These are phyloP conservation scores for Desmodesmus armatus DNA, from an alignment of 139 green algal species.

Conservation along the genomic window DNA sequence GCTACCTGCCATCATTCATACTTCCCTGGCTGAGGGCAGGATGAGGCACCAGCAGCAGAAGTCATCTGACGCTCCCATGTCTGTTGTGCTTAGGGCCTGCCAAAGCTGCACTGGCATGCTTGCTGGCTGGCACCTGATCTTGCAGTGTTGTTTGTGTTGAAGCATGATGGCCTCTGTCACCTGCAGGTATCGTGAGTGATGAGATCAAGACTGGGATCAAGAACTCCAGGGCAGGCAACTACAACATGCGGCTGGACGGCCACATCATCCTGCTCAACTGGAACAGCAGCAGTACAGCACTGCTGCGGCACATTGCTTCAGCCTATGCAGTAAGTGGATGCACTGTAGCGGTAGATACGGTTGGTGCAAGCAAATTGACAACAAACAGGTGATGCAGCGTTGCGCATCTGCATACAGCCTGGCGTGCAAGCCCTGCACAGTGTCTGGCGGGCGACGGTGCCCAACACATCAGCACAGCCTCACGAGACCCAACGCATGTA, in stretches of 20 bases:
- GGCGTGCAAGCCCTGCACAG: no score
- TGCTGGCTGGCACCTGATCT: neutral
- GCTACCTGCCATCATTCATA: no score
- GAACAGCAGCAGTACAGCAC: conserved; percentile 22
- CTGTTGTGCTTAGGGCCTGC: neutral
- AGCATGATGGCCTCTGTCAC: neutral
- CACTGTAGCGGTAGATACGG: neutral
- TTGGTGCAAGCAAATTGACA: no score
- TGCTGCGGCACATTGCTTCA: conserved; percentile 42
- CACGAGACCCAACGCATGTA: no score
- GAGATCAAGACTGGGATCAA: conserved; percentile 44
- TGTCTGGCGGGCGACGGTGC: no score
- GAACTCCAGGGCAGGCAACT: conserved; percentile 43
- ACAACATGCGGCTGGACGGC: conserved; percentile 25
- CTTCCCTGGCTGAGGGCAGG: no score
- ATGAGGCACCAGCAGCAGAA: neutral
- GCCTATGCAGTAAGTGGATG: conserved; percentile 9
- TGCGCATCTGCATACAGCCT: no score
- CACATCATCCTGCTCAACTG: conserved; percentile 46
- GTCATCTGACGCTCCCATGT: neutral
- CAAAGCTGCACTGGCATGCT: neutral
- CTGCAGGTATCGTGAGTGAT: conserved; percentile 44
- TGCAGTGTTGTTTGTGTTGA: neutral
- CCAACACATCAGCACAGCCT: no score
- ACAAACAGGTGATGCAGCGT: no score